Evolutionary conservation across 2,329 filamentous ascomycete species (phyloP).

Genomic region (Teratosphaeria pseudoeucalypti): DNA sequence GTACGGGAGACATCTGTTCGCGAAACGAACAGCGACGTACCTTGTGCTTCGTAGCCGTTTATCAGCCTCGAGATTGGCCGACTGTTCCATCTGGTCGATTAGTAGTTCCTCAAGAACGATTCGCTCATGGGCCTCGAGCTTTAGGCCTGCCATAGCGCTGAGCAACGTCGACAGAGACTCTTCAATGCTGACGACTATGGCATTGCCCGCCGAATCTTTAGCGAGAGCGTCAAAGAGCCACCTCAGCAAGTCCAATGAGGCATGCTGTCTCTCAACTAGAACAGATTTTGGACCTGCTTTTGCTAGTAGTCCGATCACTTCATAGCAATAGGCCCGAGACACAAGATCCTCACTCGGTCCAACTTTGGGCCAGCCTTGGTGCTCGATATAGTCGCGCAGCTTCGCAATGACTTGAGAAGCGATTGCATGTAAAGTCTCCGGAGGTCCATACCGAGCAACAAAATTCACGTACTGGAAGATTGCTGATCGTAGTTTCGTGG

Average conservation of each 20-base stretch:
- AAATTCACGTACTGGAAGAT: conserved; percentile 82
- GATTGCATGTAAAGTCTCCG: conserved; percentile 51
- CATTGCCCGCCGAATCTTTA: conserved; percentile 63
- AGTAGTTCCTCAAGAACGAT: conserved; percentile 47
- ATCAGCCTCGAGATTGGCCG: conserved; percentile 19
- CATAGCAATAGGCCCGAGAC: conserved; percentile 73
- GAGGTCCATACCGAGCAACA: conserved; percentile 63
- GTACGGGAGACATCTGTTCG: conserved; percentile 77
- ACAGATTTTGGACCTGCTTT: conserved; percentile 52
- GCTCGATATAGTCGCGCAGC: conserved; percentile 62
- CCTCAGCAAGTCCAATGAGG: conserved; percentile 46
- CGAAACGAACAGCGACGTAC: conserved; percentile 77
- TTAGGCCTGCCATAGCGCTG: conserved; percentile 42
- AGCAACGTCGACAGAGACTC: conserved; percentile 72
- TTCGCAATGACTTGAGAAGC: conserved; percentile 58
- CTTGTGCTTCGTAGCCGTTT: conserved; percentile 54
- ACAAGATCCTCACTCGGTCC: conserved; percentile 46
- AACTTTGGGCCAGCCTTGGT: conserved; percentile 72
- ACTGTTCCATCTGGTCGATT: conserved; percentile 45
- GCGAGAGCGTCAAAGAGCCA: conserved; percentile 81
- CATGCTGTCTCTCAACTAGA: conserved; percentile 31
- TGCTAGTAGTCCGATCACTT: conserved; percentile 76
- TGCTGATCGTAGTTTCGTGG: conserved; percentile 67
- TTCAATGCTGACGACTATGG: conserved; percentile 77
- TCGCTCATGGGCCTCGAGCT: conserved; percentile 33